Evolutionary conservation across 202 grass and related monocot species (phyloP), one percentile per base, ranked within the genome.

Genomic region (Schoenoplectus tabernaemontani): DNA sequence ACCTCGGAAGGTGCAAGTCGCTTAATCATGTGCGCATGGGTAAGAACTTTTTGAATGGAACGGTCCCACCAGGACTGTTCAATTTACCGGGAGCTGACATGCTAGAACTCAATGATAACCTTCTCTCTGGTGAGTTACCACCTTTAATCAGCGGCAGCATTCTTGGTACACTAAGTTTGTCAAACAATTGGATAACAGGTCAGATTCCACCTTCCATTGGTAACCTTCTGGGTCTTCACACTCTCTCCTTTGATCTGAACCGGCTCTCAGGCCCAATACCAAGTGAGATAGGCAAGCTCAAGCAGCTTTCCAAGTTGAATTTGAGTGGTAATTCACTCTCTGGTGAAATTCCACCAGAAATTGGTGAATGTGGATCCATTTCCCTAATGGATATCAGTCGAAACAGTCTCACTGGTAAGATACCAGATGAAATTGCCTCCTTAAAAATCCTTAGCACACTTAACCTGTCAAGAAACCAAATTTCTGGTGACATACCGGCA

Each of bases 371-470:
- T 85, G 76, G 7, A 9, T 90, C 91, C 41, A 85, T 98, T 61
- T 71, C 81, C 41, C 36, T 79, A 10, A 1, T 94, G 11, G 95
- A 98, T 84, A 84, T 92, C 37, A 98, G 95, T 82, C 86, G 86
- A 51, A 98, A 98, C 78, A n/a, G 2, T 19, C 83, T 98, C 42
- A 79, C 82, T 44, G 95, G 95, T 3, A 74, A 34, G 75, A 92
- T 98, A 63, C 95, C 95, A 5, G 84, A 77, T 46, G 43, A 67
- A 43, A 80, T 97, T 32, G 88, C 89, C 34, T 76, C 67, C 28
- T 79, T 98, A 3, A 86, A 82, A 63, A 90, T 86, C 23, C 87
- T 94, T 8, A 92, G 90, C 83, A 94, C 91, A n/a, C 83, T 98
- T 4, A 98, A 98, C 75, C 80, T 98, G 24, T 98, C 95, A 0